Evolutionary conservation across 2,329 filamentous ascomycete species (phyloP), one percentile per base, ranked within the genome.

Genomic region (Alternaria hordeiaustralica): DNA sequence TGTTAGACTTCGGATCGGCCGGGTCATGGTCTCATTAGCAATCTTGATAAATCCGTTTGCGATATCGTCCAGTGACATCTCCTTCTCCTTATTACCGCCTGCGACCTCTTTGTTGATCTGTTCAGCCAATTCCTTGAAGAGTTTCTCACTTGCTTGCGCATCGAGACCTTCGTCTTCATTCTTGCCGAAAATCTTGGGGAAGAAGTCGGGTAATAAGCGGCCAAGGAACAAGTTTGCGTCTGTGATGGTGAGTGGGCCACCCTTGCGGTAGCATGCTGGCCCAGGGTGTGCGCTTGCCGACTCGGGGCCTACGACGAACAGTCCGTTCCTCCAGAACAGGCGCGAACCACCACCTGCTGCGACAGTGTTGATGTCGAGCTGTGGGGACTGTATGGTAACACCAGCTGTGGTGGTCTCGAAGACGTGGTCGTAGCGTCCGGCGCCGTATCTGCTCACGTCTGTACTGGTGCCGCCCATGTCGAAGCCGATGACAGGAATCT

Each of bases 381-480:
- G 94, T 0, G 94, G 94, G 1, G 92, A 94, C 73, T 97, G 94
- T 26, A 97, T 96, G 0, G 94, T 95, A 1, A 97, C 92, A n/a
- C 94, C 94, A 0, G 94, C 94, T 1, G 93, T 97, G 0, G 93
- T 97, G 0, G 94, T 97, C 80, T 97, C 94, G 70, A 97, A 97
- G 1, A 97, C 93, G 73, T 97, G 94, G 72, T 97, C 94, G 73
- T 97, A 95, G 58, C 92, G 86, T 15, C 94, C 94, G 58, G 91
- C 89, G 6, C 92, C 92, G 72, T 95, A 97, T 53, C 94, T 86
- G 33, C 92, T 96, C 10, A 97, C 93, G 78, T 97, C 94, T 1
- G 94, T 97, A 61, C 90, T 94, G 0, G 94, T 97, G 11, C 94
- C 94, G 41, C 93, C 93, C 94, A 97, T 97, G 71, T 97, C 94